A percentile compares a stretch with the other conserved stretches of the same genome.
Conservation (phyloP, 139 green algal species). For the Coelastrella sp. region DNA sequence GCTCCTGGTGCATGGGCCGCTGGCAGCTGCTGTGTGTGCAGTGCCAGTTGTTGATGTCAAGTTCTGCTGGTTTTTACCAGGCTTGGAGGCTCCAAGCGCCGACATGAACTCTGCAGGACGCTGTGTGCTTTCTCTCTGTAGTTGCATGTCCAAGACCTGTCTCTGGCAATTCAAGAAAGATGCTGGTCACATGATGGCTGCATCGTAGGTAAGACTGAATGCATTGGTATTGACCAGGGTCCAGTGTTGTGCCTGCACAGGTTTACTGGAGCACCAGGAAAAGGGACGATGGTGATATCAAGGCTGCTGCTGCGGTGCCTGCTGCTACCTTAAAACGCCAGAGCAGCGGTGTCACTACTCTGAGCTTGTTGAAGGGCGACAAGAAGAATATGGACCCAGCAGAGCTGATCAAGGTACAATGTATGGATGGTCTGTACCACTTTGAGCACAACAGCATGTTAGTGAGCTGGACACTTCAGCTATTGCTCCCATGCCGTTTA, state of each 20-base stretch:
- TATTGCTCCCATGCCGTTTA: background rate
- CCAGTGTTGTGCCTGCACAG: background rate
- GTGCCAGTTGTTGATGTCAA: too few species aligned
- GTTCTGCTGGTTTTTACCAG: too few species aligned
- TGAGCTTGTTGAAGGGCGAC: background rate
- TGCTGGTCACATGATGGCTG: background rate
- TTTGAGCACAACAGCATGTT: background rate
- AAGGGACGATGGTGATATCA: background rate
- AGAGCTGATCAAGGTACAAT: slow-evolving; percentile 29
- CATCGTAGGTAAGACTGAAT: background rate
- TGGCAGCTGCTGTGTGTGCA: too few species aligned
- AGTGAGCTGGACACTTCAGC: background rate
- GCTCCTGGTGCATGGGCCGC: too few species aligned
- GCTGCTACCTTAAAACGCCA: background rate
- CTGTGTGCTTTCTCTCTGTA: too few species aligned
- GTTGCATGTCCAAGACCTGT: too few species aligned
- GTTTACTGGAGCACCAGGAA: slow-evolving; percentile 28
- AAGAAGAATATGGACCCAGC: slow-evolving; percentile 23
- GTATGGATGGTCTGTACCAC: background rate
- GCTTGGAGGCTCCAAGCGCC: too few species aligned
- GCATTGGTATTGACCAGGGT: too few species aligned
- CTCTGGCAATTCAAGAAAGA: too few species aligned
- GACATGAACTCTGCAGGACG: too few species aligned
- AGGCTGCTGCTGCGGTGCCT: background rate
- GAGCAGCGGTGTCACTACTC: background rate